A percentile compares a stretch with the other conserved stretches of the same genome.
Conservation (phyloP, 2,329 filamentous ascomycete species). For the Salinomyces thailandicus region DNA sequence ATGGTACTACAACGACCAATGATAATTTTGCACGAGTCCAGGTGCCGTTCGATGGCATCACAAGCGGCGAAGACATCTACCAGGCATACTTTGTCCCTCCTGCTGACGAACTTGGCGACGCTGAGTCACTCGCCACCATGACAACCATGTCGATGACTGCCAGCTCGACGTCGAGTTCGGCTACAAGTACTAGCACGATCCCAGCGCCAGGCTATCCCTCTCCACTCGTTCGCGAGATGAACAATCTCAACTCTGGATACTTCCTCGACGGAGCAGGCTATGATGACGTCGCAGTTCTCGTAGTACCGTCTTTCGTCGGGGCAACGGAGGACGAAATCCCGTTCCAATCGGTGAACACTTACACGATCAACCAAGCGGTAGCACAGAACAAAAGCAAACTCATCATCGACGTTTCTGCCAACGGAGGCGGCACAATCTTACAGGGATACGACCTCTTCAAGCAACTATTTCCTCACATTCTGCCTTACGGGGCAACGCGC, state of each 20-base stretch:
- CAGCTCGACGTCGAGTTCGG: constrained; percentile 8
- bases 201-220: constrained; percentile 35
- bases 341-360: constrained; percentile 33
- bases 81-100: constrained; percentile 23
- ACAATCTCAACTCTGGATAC: constrained; percentile 38
- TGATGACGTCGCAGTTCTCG: constrained; percentile 37
- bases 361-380: constrained; percentile 34
- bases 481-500: constrained; percentile 41
- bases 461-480: constrained; percentile 42
- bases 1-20: constrained; percentile 32
- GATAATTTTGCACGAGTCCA: constrained; percentile 36
- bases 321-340: constrained; percentile 18
- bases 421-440: constrained; percentile 49
- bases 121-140: constrained; percentile 6
- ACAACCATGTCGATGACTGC: constrained; percentile 9
- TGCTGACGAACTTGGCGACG: constrained; percentile 9
- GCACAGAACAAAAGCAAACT: constrained; percentile 48
- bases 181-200: constrained; percentile 12
- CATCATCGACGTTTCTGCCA: constrained; percentile 48
- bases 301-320: constrained; percentile 33
- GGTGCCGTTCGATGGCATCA: constrained; percentile 32
- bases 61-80: constrained; percentile 34
- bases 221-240: constrained; percentile 29
- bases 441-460: constrained; percentile 55
- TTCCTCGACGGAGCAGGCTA: constrained; percentile 36